Base-by-base conservation (phyloP, 2,329 filamentous ascomycete species). In the Incumbomyces lentus region DNA sequence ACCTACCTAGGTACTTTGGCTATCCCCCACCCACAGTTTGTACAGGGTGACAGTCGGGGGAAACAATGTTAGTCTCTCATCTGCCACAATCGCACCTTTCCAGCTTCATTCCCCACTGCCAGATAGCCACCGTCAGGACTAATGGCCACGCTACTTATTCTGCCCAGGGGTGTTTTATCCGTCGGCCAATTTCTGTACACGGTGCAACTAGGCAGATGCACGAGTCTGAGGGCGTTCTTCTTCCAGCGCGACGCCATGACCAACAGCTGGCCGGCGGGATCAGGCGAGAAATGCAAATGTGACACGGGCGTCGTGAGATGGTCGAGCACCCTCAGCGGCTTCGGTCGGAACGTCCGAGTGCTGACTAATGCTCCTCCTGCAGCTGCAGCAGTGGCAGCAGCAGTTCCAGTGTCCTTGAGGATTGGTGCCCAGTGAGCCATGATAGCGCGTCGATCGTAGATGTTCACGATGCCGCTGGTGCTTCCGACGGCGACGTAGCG, bases 151-250 rank as follows among this genome's bases (percentile, higher is more conserved):
- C 79, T 73, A 2, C 86, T 85, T 54, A 96, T 81, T 49, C 87
- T 75, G 0, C 92, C 92, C 51, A 98, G 67, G 1, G 89, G 88
- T 47, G 92, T 98, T 62, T 84, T 82, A 53, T 81, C 78, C 45
- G 90, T 98, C 18, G 92, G 92, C 92, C 92, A 98, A 66, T 98
- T 98, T 59, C 82, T 81, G 73, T 92, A 98, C 16, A 96, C 86
- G 1, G 88, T 95, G 64, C 88, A 95, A 56, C 79, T 89, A 0
- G 90, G 89, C 55, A 98, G 68, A 65, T 98, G 92, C 29, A 90
- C 87, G 54, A 98, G 68, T 59, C 84, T 76, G 63, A 98, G 68
- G 0, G 89, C 86, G 66, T 95, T 88, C 62, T 83, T 83, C 74
- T 95, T 94, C 75, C 84, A 84, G 52, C 78, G 78, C 65, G 86